Evolutionary conservation across 331 rosid genomes (phyloP).

Genomic region (Stylosanthes scabra): DNA sequence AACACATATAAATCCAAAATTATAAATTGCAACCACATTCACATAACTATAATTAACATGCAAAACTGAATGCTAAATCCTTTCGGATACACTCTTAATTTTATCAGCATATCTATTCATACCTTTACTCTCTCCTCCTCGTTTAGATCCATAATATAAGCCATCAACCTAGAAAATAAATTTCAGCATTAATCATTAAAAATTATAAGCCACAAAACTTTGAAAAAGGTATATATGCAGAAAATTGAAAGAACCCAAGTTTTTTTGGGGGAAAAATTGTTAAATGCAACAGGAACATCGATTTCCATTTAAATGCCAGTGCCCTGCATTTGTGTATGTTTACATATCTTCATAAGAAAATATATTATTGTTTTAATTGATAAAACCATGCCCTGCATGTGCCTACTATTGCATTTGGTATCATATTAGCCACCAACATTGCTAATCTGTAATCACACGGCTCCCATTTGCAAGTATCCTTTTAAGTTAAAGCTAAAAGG

Average conservation of each 20-base stretch:
- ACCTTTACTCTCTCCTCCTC: slow-evolving; percentile 93
- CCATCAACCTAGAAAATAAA: slow-evolving; percentile 76
- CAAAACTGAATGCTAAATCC: slow-evolving; percentile 10
- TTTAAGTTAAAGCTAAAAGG: slow-evolving; percentile 6
- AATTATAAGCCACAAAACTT: background rate
- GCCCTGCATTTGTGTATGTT: too few species aligned
- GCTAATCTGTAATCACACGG: background rate
- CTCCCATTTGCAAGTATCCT: slow-evolving; percentile 19
- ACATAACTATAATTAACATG: slow-evolving; percentile 46
- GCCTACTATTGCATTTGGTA: background rate
- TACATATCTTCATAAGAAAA: background rate
- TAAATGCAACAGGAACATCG: background rate
- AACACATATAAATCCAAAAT: slow-evolving; percentile 15
- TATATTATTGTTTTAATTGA: slow-evolving; percentile 3
- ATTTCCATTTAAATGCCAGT: background rate
- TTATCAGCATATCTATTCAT: slow-evolving; percentile 20
- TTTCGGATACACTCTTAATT: background rate
- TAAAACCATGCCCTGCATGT: background rate
- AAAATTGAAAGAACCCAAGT: background rate
- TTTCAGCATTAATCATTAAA: slow-evolving; percentile 2
- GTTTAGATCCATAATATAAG: slow-evolving; percentile 92
- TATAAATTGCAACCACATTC: slow-evolving; percentile 36
- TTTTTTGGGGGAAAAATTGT: background rate
- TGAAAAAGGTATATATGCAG: slow-evolving; percentile 36
- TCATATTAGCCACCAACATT: background rate